Percentiles rank a stretch among this genome's conserved stretches.
phyloP scores from a whole-genome alignment of 192 early-diverging fungal species.

The Coemansia sp. region DNA sequence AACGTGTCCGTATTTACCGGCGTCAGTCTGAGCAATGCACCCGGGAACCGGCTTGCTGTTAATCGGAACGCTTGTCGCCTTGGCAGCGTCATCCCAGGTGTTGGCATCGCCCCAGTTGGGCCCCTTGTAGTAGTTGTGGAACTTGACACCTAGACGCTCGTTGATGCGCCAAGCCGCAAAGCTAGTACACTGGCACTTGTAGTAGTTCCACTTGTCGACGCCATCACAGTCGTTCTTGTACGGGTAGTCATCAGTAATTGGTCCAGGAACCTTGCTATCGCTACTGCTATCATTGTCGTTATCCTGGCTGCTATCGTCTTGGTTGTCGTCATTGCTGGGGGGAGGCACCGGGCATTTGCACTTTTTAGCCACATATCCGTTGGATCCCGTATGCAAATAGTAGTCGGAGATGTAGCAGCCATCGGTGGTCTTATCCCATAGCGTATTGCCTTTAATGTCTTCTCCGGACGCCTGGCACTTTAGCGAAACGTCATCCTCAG shows the following conservation, averaged over 20 bases:
- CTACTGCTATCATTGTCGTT: too few relatives aligned
- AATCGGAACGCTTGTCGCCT: slow-evolving; percentile 16
- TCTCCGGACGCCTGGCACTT: slow-evolving; percentile 34
- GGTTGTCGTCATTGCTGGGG: slow-evolving; percentile 9
- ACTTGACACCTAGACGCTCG: slow-evolving; percentile 35
- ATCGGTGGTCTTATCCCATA: slow-evolving; percentile 50
- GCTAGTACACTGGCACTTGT: slow-evolving; percentile 46
- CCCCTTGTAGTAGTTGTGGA: slow-evolving; percentile 46
- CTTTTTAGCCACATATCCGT: slow-evolving; percentile 24
- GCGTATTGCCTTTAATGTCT: slow-evolving; percentile 21
- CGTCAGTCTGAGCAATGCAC: slow-evolving; percentile 25
- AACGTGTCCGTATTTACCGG: slow-evolving; percentile 31
- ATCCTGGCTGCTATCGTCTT: slow-evolving; percentile 2
- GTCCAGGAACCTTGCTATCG: slow-evolving; percentile 25
- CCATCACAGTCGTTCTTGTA: slow-evolving; percentile 26
- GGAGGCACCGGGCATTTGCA: slow-evolving; percentile 16
- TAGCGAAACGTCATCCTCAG: slow-evolving; percentile 5
- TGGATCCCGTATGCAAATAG: slow-evolving; percentile 40
- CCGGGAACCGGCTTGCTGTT: slow-evolving; percentile 26
- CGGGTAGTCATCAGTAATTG: slow-evolving; percentile 43
- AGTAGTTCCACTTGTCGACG: slow-evolving; percentile 34
- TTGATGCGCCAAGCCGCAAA: slow-evolving; percentile 51
- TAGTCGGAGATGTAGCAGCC: slow-evolving; percentile 53
- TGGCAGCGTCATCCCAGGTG: slow-evolving; percentile 19
- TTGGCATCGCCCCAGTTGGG: slow-evolving; percentile 26